Evolutionary conservation across 177 flowering plant species (phyloP).

Genomic region (Telopea speciosissima): DNA sequence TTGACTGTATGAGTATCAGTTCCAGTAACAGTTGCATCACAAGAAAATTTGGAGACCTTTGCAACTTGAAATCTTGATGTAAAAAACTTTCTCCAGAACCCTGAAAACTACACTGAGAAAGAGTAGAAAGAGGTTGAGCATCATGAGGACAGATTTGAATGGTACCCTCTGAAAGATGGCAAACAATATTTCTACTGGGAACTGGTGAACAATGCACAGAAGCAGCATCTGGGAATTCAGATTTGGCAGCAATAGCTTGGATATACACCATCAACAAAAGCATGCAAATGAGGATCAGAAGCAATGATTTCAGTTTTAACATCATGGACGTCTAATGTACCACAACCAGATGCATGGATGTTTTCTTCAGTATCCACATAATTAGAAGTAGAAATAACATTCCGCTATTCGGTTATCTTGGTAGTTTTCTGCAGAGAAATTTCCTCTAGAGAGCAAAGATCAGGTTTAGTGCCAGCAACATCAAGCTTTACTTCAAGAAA

Average conservation of each 20-base stretch:
- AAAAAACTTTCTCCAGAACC: background rate
- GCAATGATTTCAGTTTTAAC: conserved; percentile 11
- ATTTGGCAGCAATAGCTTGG: background rate
- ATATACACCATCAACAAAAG: background rate
- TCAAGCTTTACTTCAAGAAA: background rate
- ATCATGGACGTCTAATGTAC: background rate
- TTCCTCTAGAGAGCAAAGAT: conserved; percentile 14
- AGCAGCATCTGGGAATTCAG: background rate
- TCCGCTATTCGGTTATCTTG: background rate
- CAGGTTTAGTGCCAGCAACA: conserved; percentile 12
- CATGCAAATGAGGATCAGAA: background rate
- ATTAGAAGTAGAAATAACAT: conserved; percentile 2
- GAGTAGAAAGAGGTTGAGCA: background rate
- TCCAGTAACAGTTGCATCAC: background rate
- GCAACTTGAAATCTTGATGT: conserved; percentile 2
- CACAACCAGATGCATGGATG: conserved; percentile 8
- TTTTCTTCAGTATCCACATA: background rate
- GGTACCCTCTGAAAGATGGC: conserved; percentile 1
- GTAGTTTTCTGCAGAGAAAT: conserved; percentile 5
- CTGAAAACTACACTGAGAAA: conserved; percentile 5
- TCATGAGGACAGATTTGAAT: background rate
- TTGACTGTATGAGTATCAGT: background rate
- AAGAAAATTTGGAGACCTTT: background rate
- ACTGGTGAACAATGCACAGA: background rate
- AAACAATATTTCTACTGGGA: background rate